Base-by-base conservation (phyloP, 106 monocot genomes). In the Dioscorea zingiberensis region DNA sequence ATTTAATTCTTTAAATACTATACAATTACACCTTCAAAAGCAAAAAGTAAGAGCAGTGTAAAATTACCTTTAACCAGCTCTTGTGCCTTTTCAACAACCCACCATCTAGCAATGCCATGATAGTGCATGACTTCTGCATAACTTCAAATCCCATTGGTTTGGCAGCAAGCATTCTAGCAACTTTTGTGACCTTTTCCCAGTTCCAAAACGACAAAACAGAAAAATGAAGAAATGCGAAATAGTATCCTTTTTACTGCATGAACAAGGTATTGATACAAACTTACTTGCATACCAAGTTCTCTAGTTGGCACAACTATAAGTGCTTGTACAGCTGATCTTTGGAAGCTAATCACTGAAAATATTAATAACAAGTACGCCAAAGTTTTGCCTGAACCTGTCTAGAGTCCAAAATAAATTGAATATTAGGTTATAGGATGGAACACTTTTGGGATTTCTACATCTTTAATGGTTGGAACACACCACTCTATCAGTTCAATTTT, bases 331-430 rank as follows among this genome's bases (percentile, higher is more conserved):
- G 93, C 81, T 54, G 84, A 86, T 60, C 81, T 84, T 71, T 71
- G 65, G 65, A 82, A 30, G 55, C 80, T 84, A 48, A 89, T 78
- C 59, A 68, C 71, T 65, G 98, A 98, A 82, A 86, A 89, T 69
- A 93, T 72, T 44, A 69, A 49, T 29, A 98, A 66, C 27, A 98
- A 60, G 55, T 98, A 98, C 44, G 98, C 98, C 63, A 98, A 73
- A 54, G 98, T 98, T 75, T 98, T 98, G 23, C 98, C 98, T 56
- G 98, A 98, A 70, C 98, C 92, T 86, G 98, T 98, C 98, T 89
- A 86, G 67, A 78, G 6, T 23, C 55, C 24, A 74, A 58, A 64
- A 61, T 2, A 59, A 38, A 45, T 16, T 60, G 18, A 55, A 46
- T 16, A 25, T 54, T 27, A 68, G 7, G n/a, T 18, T 38, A 38